These are phyloP conservation scores for Phlyctochytrium bullatum DNA, from an alignment of 192 early-diverging fungal species.

Conservation along the genomic window DNA sequence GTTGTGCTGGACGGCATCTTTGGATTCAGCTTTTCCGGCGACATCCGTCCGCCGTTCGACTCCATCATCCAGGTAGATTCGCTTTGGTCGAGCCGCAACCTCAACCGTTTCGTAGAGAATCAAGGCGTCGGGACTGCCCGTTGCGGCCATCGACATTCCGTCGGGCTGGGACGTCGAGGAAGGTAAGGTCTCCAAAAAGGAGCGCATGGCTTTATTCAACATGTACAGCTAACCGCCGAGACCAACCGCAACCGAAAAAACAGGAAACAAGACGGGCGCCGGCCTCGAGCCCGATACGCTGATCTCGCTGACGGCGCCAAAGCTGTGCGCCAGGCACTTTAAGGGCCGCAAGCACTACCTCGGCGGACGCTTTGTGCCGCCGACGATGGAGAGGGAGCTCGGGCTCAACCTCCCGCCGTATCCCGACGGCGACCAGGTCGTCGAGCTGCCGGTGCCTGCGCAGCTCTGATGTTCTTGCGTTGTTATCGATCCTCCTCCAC, in stretches of 20 bases:
- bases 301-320: conserved; percentile 91
- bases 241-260: background rate
- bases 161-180: conserved; percentile 92
- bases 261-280: conserved; percentile 43
- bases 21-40: conserved; percentile 86
- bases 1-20: conserved; percentile 87
- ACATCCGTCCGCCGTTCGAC: conserved; percentile 73
- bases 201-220: background rate
- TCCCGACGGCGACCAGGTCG: conserved; percentile 65
- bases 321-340: conserved; percentile 69
- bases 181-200: conserved; percentile 42
- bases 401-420: conserved; percentile 69
- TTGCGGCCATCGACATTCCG: conserved; percentile 87
- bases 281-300: conserved; percentile 78
- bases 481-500: too few species aligned
- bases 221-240: background rate
- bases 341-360: conserved; percentile 66
- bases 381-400: conserved; percentile 61
- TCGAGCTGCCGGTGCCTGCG: conserved; percentile 14
- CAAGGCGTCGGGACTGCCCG: conserved; percentile 32
- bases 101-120: background rate
- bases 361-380: conserved; percentile 88
- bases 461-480: background rate
- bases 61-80: conserved; percentile 51
- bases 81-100: background rate